Percentiles rank a stretch among this genome's conserved stretches.
Evolutionary conservation across 768 basidiomycete species (phyloP).

Genomic region (Mycena pura): DNA sequence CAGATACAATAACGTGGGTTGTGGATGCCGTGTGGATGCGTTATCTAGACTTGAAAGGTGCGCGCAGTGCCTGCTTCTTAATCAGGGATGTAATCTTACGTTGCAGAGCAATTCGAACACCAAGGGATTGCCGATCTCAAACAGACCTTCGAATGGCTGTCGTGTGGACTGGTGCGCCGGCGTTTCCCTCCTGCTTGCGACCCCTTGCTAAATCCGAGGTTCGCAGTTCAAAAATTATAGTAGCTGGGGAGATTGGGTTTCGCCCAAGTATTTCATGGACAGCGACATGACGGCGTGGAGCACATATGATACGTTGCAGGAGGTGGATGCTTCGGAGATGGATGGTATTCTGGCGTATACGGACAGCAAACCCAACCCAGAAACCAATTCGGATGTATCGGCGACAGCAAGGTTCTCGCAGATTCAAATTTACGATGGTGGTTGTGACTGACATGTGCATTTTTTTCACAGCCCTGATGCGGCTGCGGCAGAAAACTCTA

Average conservation of each 20-base stretch:
- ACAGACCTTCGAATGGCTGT: conserved; percentile 10
- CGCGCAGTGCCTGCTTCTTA: background rate
- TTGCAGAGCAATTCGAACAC: conserved; percentile 2
- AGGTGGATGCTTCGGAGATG: background rate
- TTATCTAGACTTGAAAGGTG: conserved; percentile 7
- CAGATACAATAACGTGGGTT: background rate
- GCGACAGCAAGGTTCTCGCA: background rate
- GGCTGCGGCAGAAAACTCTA: too few relatives aligned
- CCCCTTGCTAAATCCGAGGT: too few relatives aligned
- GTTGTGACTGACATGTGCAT: too few relatives aligned
- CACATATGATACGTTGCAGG: background rate
- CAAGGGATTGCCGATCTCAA: conserved; percentile 9
- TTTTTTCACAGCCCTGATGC: too few relatives aligned
- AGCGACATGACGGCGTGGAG: conserved; percentile 12
- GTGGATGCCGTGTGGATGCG: background rate
- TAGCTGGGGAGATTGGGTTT: background rate
- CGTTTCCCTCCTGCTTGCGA: background rate
- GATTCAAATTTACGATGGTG: too few relatives aligned
- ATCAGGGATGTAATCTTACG: background rate
- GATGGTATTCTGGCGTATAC: background rate
- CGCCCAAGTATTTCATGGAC: background rate
- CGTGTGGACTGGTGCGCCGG: conserved; percentile 15
- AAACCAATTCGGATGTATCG: background rate
- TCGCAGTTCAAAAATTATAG: conserved; percentile 15
- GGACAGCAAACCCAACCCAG: background rate